Evolutionary conservation across 2,329 filamentous ascomycete genomes (phyloP).

Genomic region (Cladosporium phlei): DNA sequence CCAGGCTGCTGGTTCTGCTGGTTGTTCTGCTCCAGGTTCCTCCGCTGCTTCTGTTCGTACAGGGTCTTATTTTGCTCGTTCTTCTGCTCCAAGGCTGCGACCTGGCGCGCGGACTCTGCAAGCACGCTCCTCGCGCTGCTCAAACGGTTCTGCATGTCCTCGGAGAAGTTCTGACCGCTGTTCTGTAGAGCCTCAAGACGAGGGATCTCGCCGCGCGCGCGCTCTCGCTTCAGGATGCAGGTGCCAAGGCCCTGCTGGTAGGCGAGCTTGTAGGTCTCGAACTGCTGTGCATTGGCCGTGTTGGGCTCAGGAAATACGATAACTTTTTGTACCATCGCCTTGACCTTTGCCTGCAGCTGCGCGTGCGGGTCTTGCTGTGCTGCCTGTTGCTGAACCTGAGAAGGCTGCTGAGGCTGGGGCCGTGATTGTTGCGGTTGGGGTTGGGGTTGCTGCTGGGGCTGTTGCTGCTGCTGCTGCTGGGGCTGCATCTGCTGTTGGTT

Average conservation of each 20-base stretch:
- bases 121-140: constrained; percentile 2
- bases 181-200: constrained; percentile 4
- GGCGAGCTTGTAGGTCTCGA: constrained; percentile 14
- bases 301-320: constrained; percentile 16
- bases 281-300: constrained; percentile 14
- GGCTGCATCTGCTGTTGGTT: constrained; percentile 18
- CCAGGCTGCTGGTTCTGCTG: constrained; percentile 15
- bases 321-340: constrained; percentile 15
- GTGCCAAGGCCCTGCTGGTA: constrained; percentile 9
- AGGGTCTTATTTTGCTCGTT: constrained; percentile 11
- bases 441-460: constrained; percentile 9
- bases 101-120: not conserved
- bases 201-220: constrained; percentile 3
- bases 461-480: constrained; percentile 13
- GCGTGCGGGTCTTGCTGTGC: constrained; percentile 12
- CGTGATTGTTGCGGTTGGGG: constrained; percentile 11
- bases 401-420: constrained; percentile 11
- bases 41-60: constrained; percentile 10
- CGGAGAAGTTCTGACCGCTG: not conserved
- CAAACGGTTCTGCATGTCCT: constrained; percentile 1
- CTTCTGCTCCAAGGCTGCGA: constrained; percentile 10
- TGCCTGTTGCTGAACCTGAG: constrained; percentile 23
- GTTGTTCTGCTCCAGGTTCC: constrained; percentile 16
- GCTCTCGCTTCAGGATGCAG: constrained; percentile 10
- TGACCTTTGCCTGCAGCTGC: constrained; percentile 15